phyloP scores from a whole-genome alignment of 345 rosid species.

The Gossypium stocksii region DNA sequence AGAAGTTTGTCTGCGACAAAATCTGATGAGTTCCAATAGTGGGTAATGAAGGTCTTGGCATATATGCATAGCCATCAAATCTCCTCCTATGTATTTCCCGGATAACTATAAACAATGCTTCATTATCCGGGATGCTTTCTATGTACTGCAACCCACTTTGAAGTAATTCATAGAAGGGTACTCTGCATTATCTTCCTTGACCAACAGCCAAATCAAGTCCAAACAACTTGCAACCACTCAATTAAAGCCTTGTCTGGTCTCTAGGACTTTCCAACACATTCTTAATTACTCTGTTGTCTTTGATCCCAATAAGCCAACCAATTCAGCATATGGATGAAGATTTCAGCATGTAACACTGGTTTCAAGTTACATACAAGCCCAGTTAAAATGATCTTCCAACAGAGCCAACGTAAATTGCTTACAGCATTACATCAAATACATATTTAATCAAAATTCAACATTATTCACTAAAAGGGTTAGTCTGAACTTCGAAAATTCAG shows the following conservation, averaged over 20 bases:
- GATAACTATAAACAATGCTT: conserved; percentile 87
- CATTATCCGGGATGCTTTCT: conserved; percentile 91
- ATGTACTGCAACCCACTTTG: conserved; percentile 92
- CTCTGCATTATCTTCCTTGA: conserved; percentile 77
- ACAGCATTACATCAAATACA: conserved; percentile 27
- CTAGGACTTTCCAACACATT: conserved; percentile 56
- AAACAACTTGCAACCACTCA: conserved; percentile 90
- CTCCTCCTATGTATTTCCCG: conserved; percentile 96
- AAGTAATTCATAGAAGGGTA: conserved; percentile 88
- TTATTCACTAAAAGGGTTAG: too few relatives aligned
- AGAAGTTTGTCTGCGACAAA: conserved; percentile 54
- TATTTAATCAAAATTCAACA: too few relatives aligned
- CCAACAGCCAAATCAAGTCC: conserved; percentile 91
- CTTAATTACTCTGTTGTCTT: conserved; percentile 61
- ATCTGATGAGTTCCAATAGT: conserved; percentile 91
- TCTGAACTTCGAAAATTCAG: too few relatives aligned
- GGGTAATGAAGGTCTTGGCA: conserved; percentile 97
- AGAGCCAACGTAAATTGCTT: conserved; percentile 72
- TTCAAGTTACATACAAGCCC: conserved; percentile 68
- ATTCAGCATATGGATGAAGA: conserved; percentile 72
- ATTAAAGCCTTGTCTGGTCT: conserved; percentile 68
- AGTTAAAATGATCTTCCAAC: conserved; percentile 83
- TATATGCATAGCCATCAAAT: conserved; percentile 96
- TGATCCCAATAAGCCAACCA: conserved; percentile 97
- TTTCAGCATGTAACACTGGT: conserved; percentile 77